Percentiles rank a stretch among this genome's conserved stretches.
phyloP scores from a whole-genome alignment of 140 eudicot genomes.

The Stevia rebaudiana region DNA sequence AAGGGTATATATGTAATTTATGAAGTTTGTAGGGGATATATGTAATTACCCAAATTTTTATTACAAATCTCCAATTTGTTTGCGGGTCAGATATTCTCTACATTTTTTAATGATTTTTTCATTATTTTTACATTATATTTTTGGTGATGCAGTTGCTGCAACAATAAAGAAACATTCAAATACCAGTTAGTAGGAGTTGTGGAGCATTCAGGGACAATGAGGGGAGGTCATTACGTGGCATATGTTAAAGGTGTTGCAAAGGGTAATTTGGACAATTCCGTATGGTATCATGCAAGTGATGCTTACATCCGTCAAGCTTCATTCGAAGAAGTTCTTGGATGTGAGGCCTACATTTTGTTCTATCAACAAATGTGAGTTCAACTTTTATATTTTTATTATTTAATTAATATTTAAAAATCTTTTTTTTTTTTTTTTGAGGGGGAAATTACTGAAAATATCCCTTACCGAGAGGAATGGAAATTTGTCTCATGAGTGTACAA shows the following conservation, averaged over 20 bases:
- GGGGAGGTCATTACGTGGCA: constrained; percentile 90
- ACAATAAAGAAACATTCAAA: constrained; percentile 27
- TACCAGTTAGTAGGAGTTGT: constrained; percentile 79
- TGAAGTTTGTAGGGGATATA: too few species aligned
- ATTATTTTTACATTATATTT: neutral
- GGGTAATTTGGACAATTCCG: constrained; percentile 16
- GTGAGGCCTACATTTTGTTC: constrained; percentile 81
- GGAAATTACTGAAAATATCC: constrained; percentile 19
- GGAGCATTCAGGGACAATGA: constrained; percentile 81
- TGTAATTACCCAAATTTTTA: too few species aligned
- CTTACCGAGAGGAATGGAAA: constrained; percentile 3
- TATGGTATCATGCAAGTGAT: constrained; percentile 85
- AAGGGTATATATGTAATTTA: too few species aligned
- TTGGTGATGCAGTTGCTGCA: constrained; percentile 38
- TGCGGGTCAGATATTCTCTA: too few species aligned
- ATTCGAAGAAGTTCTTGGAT: constrained; percentile 62
- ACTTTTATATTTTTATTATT: constrained; percentile 3
- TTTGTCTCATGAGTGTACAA: constrained; percentile 14
- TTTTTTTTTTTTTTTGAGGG: constrained; percentile 11
- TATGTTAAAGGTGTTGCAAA: constrained; percentile 57
- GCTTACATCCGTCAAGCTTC: constrained; percentile 52
- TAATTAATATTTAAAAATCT: constrained; percentile 1
- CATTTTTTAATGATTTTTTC: neutral
- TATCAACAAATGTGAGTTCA: constrained; percentile 48
- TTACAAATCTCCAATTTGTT: too few species aligned